Evolutionary conservation across 179 eudicot genomes (phyloP).

Genomic region (Corrigiola litoralis): DNA sequence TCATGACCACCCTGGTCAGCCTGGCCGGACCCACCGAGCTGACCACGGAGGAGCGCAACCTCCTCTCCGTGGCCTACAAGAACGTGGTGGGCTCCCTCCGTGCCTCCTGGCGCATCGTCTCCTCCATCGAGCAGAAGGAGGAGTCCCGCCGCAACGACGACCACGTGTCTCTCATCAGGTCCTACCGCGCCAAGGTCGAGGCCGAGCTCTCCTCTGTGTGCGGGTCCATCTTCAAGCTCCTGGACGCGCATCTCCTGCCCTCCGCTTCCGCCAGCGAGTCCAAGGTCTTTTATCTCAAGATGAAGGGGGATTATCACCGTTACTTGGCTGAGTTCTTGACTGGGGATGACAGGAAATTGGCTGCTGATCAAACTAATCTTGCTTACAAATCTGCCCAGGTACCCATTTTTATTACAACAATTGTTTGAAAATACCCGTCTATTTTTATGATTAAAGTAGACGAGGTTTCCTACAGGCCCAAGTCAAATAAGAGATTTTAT

Average conservation of each 20-base stretch:
- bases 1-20: slow-evolving; percentile 16
- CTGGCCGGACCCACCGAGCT: not conserved
- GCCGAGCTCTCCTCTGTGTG: slow-evolving; percentile 18
- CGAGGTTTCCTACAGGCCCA: too few species aligned
- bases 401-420: not conserved
- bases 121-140: slow-evolving; percentile 21
- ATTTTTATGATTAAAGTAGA: too few species aligned
- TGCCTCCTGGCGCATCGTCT: slow-evolving; percentile 15
- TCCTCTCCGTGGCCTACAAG: slow-evolving; percentile 24
- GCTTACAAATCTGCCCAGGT: slow-evolving; percentile 28
- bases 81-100: slow-evolving; percentile 24
- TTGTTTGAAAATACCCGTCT: not conserved
- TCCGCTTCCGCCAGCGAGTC: slow-evolving; percentile 12
- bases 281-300: slow-evolving; percentile 24
- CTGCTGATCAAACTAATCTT: slow-evolving; percentile 25
- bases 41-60: slow-evolving; percentile 20
- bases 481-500: too few species aligned
- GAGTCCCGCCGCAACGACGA: slow-evolving; percentile 15
- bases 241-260: slow-evolving; percentile 25
- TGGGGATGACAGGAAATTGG: slow-evolving; percentile 14
- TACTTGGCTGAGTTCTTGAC: slow-evolving; percentile 23
- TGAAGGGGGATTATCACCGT: slow-evolving; percentile 32
- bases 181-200: slow-evolving; percentile 20
- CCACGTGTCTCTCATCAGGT: slow-evolving; percentile 2
- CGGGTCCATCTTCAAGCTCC: slow-evolving; percentile 8